Evolutionary conservation across 108 stramenopile genomes (phyloP).

Genomic region (Pseudonitzschia pungens): DNA sequence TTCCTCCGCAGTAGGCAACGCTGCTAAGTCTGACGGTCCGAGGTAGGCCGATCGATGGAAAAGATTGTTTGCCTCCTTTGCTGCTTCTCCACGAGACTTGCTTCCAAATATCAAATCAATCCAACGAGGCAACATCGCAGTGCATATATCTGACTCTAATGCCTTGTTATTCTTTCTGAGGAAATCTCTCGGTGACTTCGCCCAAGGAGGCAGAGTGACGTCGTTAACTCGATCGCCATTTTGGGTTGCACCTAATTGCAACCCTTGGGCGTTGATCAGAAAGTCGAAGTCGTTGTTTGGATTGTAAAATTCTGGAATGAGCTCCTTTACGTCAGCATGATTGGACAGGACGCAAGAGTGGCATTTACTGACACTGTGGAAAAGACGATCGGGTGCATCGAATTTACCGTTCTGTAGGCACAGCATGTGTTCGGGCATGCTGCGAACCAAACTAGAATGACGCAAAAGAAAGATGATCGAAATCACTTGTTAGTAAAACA

Average conservation of each 20-base stretch:
- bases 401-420: constrained; percentile 98
- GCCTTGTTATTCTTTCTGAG: constrained; percentile 85
- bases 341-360: constrained; percentile 84
- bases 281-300: constrained; percentile 83
- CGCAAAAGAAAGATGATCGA: not conserved
- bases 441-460: constrained; percentile 74
- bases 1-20: constrained; percentile 65
- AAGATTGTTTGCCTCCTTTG: constrained; percentile 78
- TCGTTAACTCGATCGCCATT: constrained; percentile 86
- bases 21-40: constrained; percentile 63
- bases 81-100: constrained; percentile 86
- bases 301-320: constrained; percentile 94
- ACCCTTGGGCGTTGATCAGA: constrained; percentile 84
- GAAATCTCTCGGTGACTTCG: constrained; percentile 87
- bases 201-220: constrained; percentile 91
- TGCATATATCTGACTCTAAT: constrained; percentile 91
- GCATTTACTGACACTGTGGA: constrained; percentile 74
- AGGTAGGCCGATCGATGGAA: constrained; percentile 93
- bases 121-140: constrained; percentile 87
- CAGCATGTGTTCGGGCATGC: constrained; percentile 97
- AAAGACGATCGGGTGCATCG: constrained; percentile 96
- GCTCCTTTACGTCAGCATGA: constrained; percentile 97
- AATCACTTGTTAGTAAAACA: not conserved
- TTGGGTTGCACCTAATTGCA: constrained; percentile 93
- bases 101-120: constrained; percentile 97